These are phyloP conservation scores for Fraxinus quadrangulata DNA, from an alignment of 257 asterid genomes.

Conservation along the genomic window DNA sequence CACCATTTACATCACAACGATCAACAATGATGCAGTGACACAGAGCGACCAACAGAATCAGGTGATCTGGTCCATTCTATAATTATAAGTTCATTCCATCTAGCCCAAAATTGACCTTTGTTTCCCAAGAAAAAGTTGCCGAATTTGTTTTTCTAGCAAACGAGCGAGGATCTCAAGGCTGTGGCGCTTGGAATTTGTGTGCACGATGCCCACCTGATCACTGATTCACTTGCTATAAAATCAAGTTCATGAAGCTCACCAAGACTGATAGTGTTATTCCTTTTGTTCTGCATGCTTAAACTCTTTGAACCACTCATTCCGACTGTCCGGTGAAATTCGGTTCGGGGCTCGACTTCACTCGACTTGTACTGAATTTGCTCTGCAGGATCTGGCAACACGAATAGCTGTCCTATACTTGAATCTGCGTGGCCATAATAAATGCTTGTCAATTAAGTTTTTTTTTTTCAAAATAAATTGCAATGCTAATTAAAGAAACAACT, in stretches of 20 bases:
- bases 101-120: conserved; percentile 4
- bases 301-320: conserved; percentile 30
- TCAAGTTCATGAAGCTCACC: conserved; percentile 61
- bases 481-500: not conserved
- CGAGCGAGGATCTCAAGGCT: conserved; percentile 50
- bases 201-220: conserved; percentile 65
- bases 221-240: conserved; percentile 42
- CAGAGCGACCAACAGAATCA: not conserved
- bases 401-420: conserved; percentile 34
- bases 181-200: conserved; percentile 46
- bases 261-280: conserved; percentile 60
- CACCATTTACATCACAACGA: not conserved
- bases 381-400: conserved; percentile 36
- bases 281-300: conserved; percentile 43
- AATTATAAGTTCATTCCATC: not conserved
- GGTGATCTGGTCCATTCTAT: not conserved
- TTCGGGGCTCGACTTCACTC: conserved; percentile 34
- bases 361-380: conserved; percentile 18
- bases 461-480: not conserved
- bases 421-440: conserved; percentile 35
- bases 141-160: conserved; percentile 36
- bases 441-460: not conserved
- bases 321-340: conserved; percentile 35
- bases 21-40: not conserved
- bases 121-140: not conserved